Conservation (phyloP, 164 flowering plant genomes). For the Buxus sempervirens region DNA sequence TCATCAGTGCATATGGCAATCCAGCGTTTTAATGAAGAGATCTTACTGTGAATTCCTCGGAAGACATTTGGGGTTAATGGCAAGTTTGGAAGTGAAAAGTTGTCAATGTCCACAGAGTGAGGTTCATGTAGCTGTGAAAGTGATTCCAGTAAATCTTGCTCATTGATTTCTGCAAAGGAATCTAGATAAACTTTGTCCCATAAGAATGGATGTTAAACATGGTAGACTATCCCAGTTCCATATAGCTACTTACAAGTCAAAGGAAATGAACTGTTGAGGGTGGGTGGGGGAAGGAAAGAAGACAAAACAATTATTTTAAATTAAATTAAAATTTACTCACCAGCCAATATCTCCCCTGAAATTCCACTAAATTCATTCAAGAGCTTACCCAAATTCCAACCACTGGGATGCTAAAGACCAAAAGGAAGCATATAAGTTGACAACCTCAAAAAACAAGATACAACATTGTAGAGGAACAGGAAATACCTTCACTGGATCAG, state of each 20-base stretch:
- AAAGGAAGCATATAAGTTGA: slow-evolving; percentile 7
- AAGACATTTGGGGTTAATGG: slow-evolving; percentile 81
- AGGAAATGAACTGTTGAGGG: not conserved
- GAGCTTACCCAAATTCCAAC: slow-evolving; percentile 69
- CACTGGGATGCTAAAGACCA: slow-evolving; percentile 59
- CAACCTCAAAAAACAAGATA: slow-evolving; percentile 5
- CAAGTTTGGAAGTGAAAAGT: slow-evolving; percentile 54
- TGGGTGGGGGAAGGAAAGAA: too few relatives aligned
- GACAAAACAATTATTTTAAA: too few relatives aligned
- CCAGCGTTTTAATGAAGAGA: slow-evolving; percentile 76
- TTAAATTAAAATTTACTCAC: slow-evolving; percentile 30
- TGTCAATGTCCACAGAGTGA: slow-evolving; percentile 35
- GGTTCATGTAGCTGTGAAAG: slow-evolving; percentile 38
- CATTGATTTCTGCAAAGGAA: slow-evolving; percentile 59
- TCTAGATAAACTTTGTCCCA: slow-evolving; percentile 33
- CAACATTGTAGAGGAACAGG: slow-evolving; percentile 5
- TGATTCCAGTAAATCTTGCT: slow-evolving; percentile 50
- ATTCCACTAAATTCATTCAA: slow-evolving; percentile 56
- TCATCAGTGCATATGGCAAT: slow-evolving; percentile 79
- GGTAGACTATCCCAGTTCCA: not conserved
- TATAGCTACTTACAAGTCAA: not conserved
- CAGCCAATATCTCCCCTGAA: slow-evolving; percentile 51
- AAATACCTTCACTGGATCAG: slow-evolving; percentile 64
- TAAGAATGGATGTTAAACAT: slow-evolving; percentile 12
- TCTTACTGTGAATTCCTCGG: slow-evolving; percentile 70